phyloP scores from a whole-genome alignment of 768 basidiomycete genomes.

The Pholiota molesta region DNA sequence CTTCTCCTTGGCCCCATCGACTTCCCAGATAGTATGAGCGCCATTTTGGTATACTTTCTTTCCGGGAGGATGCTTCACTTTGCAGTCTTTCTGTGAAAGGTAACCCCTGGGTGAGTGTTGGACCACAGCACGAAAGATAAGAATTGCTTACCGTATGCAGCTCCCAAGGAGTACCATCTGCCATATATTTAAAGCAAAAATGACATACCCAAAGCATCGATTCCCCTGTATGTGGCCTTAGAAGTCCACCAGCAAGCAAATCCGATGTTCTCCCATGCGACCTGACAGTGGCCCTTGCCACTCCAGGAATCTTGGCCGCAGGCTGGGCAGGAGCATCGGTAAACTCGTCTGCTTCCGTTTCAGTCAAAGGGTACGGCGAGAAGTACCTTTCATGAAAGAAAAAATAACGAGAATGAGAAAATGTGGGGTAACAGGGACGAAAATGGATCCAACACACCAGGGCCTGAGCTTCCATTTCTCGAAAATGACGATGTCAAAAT shows the following conservation, averaged over 20 bases:
- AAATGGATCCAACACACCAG: constrained; percentile 56
- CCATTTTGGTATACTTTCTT: constrained; percentile 89
- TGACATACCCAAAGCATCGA: constrained; percentile 83
- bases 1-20: constrained; percentile 87
- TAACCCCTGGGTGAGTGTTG: neutral
- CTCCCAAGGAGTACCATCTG: constrained; percentile 70
- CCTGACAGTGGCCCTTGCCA: constrained; percentile 51
- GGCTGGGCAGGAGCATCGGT: constrained; percentile 25
- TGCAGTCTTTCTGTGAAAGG: constrained; percentile 62
- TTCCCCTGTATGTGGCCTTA: constrained; percentile 49
- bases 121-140: neutral
- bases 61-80: constrained; percentile 77
- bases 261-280: constrained; percentile 78
- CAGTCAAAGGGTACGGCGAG: constrained; percentile 85
- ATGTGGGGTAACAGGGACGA: neutral
- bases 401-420: neutral
- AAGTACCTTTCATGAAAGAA: constrained; percentile 67
- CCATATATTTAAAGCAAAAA: constrained; percentile 97
- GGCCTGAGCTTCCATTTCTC: constrained; percentile 87
- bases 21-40: constrained; percentile 91
- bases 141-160: constrained; percentile 57
- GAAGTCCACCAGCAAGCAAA: constrained; percentile 64
- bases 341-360: constrained; percentile 63
- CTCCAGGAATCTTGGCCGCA: constrained; percentile 47
- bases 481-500: constrained; percentile 87